Percentiles rank a stretch among this genome's conserved stretches.
These are phyloP conservation scores for Evernia prunastri DNA, from an alignment of 495 filamentous ascomycete genomes.

Conservation along the genomic window DNA sequence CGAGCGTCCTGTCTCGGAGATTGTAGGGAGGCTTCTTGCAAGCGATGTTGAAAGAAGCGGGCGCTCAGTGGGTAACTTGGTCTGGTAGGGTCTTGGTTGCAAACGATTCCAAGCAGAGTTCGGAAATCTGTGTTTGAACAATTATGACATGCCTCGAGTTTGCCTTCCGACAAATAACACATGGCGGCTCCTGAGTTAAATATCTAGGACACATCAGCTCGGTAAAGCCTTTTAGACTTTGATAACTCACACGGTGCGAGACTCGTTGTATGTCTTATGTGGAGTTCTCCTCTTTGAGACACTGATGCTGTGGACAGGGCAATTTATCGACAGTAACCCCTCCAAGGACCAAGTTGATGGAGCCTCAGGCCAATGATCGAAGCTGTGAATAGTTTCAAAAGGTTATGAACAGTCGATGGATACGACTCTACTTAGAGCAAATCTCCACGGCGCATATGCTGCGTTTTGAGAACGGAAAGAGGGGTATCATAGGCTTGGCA, in stretches of 20 bases:
- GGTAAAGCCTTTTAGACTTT: not conserved
- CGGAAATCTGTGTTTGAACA: not conserved
- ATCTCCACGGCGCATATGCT: not conserved
- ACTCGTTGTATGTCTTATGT: not conserved
- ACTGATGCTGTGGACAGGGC: not conserved
- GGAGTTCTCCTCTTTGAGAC: not conserved
- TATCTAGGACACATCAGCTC: not conserved
- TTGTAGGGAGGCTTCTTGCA: not conserved
- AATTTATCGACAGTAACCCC: not conserved
- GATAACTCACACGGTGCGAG: not conserved
- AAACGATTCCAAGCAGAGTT: not conserved
- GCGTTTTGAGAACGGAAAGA: not conserved
- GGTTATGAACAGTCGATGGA: no score
- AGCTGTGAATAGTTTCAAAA: no score
- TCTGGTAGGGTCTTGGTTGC: not conserved
- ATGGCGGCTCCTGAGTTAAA: not conserved
- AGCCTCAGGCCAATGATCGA: not conserved
- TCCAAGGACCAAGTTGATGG: not conserved
- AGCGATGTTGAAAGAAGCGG: not conserved
- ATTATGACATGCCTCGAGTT: not conserved
- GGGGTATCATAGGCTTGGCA: not conserved
- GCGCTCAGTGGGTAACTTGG: not conserved
- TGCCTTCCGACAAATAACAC: not conserved
- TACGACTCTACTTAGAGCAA: not conserved
- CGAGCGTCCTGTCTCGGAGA: not conserved